phyloP scores from a whole-genome alignment of 179 eudicot species.

The Heliamphora pulchella region DNA sequence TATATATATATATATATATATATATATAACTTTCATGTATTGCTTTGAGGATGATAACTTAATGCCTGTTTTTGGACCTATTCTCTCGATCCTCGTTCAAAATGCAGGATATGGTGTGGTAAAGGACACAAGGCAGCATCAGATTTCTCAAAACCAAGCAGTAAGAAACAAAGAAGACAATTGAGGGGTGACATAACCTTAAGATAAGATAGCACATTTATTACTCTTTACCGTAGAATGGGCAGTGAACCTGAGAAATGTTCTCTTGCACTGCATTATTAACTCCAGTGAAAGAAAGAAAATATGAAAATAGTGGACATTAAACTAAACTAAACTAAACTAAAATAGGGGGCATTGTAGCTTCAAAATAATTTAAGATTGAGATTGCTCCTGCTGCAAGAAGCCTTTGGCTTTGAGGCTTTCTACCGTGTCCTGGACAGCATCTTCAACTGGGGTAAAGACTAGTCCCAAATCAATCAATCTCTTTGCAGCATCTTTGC shows the following conservation, averaged over 20 bases:
- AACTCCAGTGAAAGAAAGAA: background rate
- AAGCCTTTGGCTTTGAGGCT: conserved; percentile 42
- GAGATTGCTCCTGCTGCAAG: conserved; percentile 18
- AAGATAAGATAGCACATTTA: background rate
- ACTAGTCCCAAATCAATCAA: conserved; percentile 63
- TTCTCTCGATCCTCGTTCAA: conserved; percentile 17
- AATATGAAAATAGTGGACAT: background rate
- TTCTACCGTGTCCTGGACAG: conserved; percentile 51
- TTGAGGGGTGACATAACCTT: background rate
- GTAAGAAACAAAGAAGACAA: background rate
- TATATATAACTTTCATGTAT: background rate
- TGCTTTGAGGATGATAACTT: background rate
- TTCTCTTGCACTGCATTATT: background rate
- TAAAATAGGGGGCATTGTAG: background rate
- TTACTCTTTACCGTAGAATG: background rate
- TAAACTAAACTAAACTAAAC: too few relatives aligned
- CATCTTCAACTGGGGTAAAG: conserved; percentile 75
- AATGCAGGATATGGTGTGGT: conserved; percentile 21
- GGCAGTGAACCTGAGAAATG: background rate
- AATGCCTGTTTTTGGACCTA: conserved; percentile 16
- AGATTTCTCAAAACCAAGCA: conserved; percentile 10
- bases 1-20: too few relatives aligned
- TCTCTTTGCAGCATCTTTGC: conserved; percentile 76
- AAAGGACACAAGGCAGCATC: conserved; percentile 17
- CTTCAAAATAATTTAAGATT: conserved; percentile 10